These are phyloP conservation scores for Pestalotiopsis sp. DNA, from an alignment of 2,329 filamentous ascomycete genomes.

Conservation along the genomic window DNA sequence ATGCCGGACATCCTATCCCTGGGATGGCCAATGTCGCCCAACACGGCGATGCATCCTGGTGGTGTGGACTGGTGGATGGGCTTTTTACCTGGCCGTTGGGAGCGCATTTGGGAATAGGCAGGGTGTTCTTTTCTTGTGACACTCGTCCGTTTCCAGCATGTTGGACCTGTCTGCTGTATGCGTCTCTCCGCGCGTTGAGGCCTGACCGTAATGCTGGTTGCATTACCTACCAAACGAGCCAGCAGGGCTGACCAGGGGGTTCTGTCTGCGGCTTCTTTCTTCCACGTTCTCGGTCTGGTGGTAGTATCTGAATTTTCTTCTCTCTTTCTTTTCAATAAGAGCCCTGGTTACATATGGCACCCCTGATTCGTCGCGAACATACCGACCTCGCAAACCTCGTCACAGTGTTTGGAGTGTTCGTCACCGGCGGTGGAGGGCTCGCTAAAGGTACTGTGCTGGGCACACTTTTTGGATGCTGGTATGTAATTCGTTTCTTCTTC, in stretches of 20 bases:
- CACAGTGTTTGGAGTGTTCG: not conserved
- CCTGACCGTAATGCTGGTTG: not conserved
- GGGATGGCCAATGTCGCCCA: not conserved
- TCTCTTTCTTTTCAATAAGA: not conserved
- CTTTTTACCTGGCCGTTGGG: not conserved
- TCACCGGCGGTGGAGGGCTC: not conserved
- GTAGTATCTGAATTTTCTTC: not conserved
- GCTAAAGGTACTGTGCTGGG: slow-evolving; percentile 1
- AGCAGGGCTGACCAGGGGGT: not conserved
- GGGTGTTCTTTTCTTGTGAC: not conserved
- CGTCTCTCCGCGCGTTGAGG: not conserved
- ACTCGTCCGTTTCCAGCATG: not conserved
- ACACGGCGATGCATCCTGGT: not conserved
- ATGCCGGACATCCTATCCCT: not conserved
- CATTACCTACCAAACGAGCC: not conserved
- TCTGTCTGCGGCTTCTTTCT: not conserved
- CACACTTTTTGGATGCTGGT: not conserved
- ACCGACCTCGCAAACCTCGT: not conserved
- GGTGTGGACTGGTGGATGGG: not conserved
- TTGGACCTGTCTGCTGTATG: not conserved
- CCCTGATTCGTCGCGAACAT: not conserved
- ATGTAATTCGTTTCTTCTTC: not conserved
- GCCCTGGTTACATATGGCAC: not conserved
- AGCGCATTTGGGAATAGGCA: not conserved
- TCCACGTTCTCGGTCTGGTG: not conserved